Evolutionary conservation across 768 basidiomycete genomes (phyloP), one percentile per base, ranked within the genome.

Genomic region (Amanita molliuscula): DNA sequence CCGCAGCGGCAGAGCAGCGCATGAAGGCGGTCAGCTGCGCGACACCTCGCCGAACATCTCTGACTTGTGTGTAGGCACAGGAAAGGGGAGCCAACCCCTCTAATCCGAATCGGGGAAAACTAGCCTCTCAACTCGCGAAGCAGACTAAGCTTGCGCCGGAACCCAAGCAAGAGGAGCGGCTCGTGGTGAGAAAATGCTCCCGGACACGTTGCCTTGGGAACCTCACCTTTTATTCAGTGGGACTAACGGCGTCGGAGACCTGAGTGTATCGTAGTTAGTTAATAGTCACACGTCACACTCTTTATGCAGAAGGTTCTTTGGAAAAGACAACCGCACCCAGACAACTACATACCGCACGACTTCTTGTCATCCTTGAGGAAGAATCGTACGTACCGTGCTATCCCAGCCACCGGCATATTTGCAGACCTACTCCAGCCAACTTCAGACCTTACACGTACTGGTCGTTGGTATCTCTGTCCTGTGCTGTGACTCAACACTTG

Each of bases 401-500:
- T 35, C 16, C 34, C 38, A 34, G 33, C 25, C 37, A 11, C 44
- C 18, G 21, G 16, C 50, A 47, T 9, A 47, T 41, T 51, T 47
- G 37, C 54, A 51, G 55, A 50, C 15, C 54, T 50, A 28, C 53
- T 51, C 9, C 49, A 92, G 90, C 84, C 46, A 89, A 90, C 65
- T 86, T 91, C 61, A 77, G 69, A 23, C 86, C 86, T 2, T 85
- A 91, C 61, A 78, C 78, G 6, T 89, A 90, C 59, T 78, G 78
- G 74, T 75, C 79, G 15, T 64, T 93, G 37, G 84, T 90, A 15
- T 57, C 79, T 35, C 70, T 81, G 6, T 78, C 84, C 20, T 85
- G 78, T 53, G 72, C 88, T 3, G 79, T 97, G 54, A 87, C 87
- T 21, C 90, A 94, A 61, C 91, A 94, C 62, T 65, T 94, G 36